phyloP scores from a whole-genome alignment of 2,329 filamentous ascomycete species.

The Fusarium sp. region DNA sequence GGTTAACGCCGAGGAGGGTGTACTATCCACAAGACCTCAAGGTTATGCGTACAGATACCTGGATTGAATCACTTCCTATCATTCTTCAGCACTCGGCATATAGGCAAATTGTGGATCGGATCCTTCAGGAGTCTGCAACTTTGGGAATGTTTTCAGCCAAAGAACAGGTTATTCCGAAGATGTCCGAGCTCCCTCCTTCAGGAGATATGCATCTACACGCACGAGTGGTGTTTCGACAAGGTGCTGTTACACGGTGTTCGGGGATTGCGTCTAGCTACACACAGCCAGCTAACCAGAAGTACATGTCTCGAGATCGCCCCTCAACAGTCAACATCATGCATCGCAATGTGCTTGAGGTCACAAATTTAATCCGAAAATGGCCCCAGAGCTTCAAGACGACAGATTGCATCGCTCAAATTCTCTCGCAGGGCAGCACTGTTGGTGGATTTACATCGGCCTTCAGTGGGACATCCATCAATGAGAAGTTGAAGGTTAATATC shows the following conservation, averaged over 20 bases:
- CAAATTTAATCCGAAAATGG: conserved; percentile 24
- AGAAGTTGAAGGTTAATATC: conserved; percentile 31
- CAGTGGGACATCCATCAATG: conserved; percentile 28
- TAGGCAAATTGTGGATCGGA: conserved; percentile 43
- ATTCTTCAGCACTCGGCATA: conserved; percentile 50
- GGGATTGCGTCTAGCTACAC: conserved; percentile 5
- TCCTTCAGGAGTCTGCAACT: conserved; percentile 45
- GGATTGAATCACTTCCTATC: conserved; percentile 42
- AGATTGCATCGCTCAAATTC: conserved; percentile 21
- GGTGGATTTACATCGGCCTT: conserved; percentile 32
- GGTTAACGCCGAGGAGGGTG: conserved; percentile 44
- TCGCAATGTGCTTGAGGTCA: conserved; percentile 38
- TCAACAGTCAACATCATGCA: conserved; percentile 29
- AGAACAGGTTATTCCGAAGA: conserved; percentile 8
- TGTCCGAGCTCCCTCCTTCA: background rate
- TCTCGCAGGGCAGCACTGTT: conserved; percentile 17
- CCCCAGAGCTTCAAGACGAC: conserved; percentile 31
- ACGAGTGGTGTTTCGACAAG: conserved; percentile 28
- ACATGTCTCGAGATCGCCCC: conserved; percentile 33
- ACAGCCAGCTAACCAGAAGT: conserved; percentile 6
- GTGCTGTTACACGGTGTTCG: conserved; percentile 22
- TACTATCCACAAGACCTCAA: conserved; percentile 51
- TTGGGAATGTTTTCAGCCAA: conserved; percentile 34
- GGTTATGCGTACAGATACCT: conserved; percentile 48
- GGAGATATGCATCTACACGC: conserved; percentile 32